phyloP scores from a whole-genome alignment of 495 filamentous ascomycete species.

The Viridothelium virens region DNA sequence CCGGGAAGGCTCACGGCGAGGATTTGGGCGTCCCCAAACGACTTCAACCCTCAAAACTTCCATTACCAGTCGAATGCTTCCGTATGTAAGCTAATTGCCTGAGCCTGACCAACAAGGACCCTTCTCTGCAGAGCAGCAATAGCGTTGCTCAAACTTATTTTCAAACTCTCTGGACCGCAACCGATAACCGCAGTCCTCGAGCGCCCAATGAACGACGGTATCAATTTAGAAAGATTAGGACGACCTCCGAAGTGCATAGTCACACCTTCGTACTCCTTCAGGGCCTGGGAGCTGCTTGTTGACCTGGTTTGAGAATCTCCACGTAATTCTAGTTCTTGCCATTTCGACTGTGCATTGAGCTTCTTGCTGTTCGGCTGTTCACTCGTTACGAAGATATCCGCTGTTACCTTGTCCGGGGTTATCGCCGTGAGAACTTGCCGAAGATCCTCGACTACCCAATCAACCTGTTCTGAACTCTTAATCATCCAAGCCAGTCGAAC shows the following conservation, averaged over 20 bases:
- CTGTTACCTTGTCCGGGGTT: background rate
- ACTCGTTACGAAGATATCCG: constrained; percentile 9
- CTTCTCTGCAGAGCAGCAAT: constrained; percentile 5
- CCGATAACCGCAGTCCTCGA: constrained; percentile 11
- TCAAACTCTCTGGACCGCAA: constrained; percentile 17
- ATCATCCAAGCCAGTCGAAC: constrained; percentile 15
- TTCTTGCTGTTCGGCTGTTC: background rate
- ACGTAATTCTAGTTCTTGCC: too few relatives aligned
- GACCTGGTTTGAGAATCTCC: background rate
- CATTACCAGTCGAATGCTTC: constrained; percentile 17
- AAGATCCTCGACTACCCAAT: constrained; percentile 13
- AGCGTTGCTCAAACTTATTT: constrained; percentile 14
- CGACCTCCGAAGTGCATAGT: background rate
- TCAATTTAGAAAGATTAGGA: background rate
- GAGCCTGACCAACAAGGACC: constrained; percentile 9
- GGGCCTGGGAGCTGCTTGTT: too few relatives aligned
- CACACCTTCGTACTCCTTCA: background rate
- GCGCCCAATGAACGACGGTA: background rate
- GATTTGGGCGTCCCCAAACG: too few relatives aligned
- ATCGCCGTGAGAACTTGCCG: background rate
- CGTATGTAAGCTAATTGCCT: constrained; percentile 13
- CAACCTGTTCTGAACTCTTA: background rate
- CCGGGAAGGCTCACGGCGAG: too few relatives aligned
- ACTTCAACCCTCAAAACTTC: background rate
- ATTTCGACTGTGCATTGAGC: background rate